phyloP scores from a whole-genome alignment of 495 filamentous ascomycete species.

The Hypoxylon fuscum region DNA sequence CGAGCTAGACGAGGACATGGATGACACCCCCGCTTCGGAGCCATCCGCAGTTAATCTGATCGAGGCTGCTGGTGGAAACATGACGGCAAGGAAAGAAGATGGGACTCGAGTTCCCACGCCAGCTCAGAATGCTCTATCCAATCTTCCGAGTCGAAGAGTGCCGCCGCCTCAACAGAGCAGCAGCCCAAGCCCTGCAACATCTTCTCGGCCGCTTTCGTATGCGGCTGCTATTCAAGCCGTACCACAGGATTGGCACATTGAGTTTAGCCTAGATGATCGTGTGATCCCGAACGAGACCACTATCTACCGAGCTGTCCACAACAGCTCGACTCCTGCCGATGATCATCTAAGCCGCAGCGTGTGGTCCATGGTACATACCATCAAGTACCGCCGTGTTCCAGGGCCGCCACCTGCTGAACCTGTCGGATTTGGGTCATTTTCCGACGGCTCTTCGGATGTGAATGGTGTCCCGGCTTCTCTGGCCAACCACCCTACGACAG shows the following conservation, averaged over 20 bases:
- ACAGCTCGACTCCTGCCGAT: slow-evolving; percentile 68
- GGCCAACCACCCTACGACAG: slow-evolving; percentile 80
- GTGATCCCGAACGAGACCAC: slow-evolving; percentile 90
- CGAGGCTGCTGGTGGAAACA: slow-evolving; percentile 86
- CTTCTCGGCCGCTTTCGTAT: slow-evolving; percentile 73
- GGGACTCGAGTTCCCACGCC: slow-evolving; percentile 91
- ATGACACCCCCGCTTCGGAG: slow-evolving; percentile 73
- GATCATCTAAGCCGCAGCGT: slow-evolving; percentile 77
- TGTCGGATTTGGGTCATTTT: slow-evolving; percentile 66
- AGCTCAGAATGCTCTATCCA: slow-evolving; percentile 61
- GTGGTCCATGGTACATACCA: slow-evolving; percentile 88
- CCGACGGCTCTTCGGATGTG: slow-evolving; percentile 50
- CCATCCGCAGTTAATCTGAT: slow-evolving; percentile 93
- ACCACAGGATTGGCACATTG: slow-evolving; percentile 98
- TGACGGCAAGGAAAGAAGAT: slow-evolving; percentile 96
- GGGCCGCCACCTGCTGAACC: slow-evolving; percentile 89
- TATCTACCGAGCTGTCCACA: slow-evolving; percentile 93
- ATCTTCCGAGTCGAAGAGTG: slow-evolving; percentile 53
- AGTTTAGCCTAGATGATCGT: slow-evolving; percentile 89
- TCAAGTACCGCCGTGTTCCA: slow-evolving; percentile 87
- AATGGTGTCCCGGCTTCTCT: slow-evolving; percentile 80
- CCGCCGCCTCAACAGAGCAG: slow-evolving; percentile 60
- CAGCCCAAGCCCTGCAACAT: slow-evolving; percentile 59
- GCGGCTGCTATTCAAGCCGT: slow-evolving; percentile 79
- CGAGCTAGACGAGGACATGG: slow-evolving; percentile 89